These are phyloP conservation scores for Durotheca rogersii DNA, from an alignment of 495 filamentous ascomycete species.

Conservation along the genomic window DNA sequence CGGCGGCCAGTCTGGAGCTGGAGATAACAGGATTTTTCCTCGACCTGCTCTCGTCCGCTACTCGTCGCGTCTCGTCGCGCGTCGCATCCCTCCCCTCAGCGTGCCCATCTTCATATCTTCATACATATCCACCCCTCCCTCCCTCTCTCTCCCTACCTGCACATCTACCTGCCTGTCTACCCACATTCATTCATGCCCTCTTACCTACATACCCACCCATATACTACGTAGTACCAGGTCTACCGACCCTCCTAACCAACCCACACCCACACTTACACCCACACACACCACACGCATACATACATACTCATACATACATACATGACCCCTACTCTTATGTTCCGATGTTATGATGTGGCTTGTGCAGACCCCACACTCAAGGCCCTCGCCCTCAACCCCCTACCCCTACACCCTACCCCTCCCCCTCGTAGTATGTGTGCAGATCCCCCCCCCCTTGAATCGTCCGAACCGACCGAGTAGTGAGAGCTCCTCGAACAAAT, in stretches of 20 bases:
- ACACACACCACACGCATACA: not conserved
- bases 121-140: not conserved
- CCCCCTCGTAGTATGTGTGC: no score
- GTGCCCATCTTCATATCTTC: not conserved
- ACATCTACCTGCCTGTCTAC: not conserved
- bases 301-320: not conserved
- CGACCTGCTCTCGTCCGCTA: no score
- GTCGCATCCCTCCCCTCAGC: constrained; percentile 14
- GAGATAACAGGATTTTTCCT: constrained; percentile 18
- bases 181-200: no score
- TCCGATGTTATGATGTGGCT: constrained; percentile 35
- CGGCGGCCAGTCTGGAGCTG: no score
- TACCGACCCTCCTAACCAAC: not conserved
- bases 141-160: no score
- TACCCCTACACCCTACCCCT: no score
- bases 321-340: constrained; percentile 27
- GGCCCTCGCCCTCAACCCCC: no score
- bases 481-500: constrained; percentile 1
- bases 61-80: constrained; percentile 31
- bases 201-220: not conserved
- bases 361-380: constrained; percentile 26
- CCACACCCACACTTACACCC: no score
- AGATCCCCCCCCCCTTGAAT: no score
- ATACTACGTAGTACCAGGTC: no score
- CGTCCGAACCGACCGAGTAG: constrained; percentile 28